Evolutionary conservation across 2,329 filamentous ascomycete species (phyloP).

Genomic region (Ascochyta pisi): DNA sequence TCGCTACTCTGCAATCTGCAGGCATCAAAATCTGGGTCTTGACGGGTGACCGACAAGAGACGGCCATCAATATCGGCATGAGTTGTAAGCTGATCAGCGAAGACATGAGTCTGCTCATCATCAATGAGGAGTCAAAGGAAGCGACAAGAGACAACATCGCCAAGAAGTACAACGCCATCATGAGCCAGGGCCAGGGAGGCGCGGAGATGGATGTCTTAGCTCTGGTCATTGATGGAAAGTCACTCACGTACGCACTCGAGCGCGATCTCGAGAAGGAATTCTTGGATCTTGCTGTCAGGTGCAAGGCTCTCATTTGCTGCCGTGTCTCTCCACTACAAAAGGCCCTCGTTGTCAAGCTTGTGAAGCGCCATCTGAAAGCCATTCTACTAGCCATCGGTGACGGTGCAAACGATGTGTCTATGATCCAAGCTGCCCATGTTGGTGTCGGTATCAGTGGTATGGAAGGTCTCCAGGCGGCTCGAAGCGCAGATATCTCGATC

Average conservation of each 20-base stretch:
- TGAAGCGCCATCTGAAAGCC: conserved; percentile 91
- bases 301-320: conserved; percentile 97
- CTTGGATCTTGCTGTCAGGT: conserved; percentile 90
- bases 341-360: conserved; percentile 95
- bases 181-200: conserved; percentile 77
- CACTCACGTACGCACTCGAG: conserved; percentile 89
- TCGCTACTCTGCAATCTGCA: conserved; percentile 93
- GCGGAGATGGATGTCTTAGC: conserved; percentile 87
- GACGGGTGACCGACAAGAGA: conserved; percentile 97
- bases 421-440: conserved; percentile 99
- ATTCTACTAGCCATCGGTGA: conserved; percentile 96
- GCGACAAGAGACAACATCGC: conserved; percentile 87
- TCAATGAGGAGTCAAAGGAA: conserved; percentile 85
- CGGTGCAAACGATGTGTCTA: conserved; percentile 98
- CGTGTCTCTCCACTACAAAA: conserved; percentile 98
- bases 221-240: conserved; percentile 94
- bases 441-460: conserved; percentile 96
- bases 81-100: conserved; percentile 98
- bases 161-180: conserved; percentile 92
- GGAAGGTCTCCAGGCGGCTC: conserved; percentile 94
- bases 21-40: conserved; percentile 99
- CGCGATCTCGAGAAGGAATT: conserved; percentile 93
- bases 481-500: conserved; percentile 94
- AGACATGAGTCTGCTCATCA: conserved; percentile 96
- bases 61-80: conserved; percentile 99